Base-by-base conservation (phyloP, 1,139 yeast genomes). In the Blastobotrys niveus region DNA sequence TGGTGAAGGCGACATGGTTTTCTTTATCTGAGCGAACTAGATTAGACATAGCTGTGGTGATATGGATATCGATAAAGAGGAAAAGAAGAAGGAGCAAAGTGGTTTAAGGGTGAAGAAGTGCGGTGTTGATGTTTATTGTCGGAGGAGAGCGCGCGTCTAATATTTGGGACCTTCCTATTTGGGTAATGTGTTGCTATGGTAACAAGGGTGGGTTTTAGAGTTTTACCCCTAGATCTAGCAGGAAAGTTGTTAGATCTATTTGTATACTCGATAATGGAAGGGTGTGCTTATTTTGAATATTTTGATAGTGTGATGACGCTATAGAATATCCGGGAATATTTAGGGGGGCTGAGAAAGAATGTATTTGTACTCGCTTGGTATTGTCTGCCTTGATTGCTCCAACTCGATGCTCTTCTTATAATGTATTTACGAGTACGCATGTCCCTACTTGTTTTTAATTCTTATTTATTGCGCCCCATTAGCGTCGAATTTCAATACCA, bases 11-110 rank as follows among this genome's bases (percentile, higher is more conserved):
- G 30, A 52, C 53, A 34, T 52, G 47, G 43, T 56, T 56, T 48
- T 56, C 59, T 45, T 56, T 56, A 31, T 56, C 49, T 14, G 52
- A 47, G 26, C 54, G 49, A 6, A 53, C 20, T 31, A 39, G 32
- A 5, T 18, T 38, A 18, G 25, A 20, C 17, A 20, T 8, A 8
- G 27, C n/a, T 20, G 34, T 9, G 38, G 20, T 24, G 34, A 12
- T 27, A 27, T 6, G n/a, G 30, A n/a, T 27, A 12, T 24, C 34
- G 20, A 9, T 9, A 33, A 21, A n/a, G 4, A 12, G 30, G 9
- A n/a, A 15, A 5, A 15, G 9, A 15, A 12, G 30, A 12, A 27
- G n/a, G 5, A 27, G n/a, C 9, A 27, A 12, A 24, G 26, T 24
- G 26, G 7, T 24, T 24, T 24, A 24, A 24, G 10, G 7, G 9